phyloP scores from a whole-genome alignment of 495 filamentous ascomycete genomes.

The Trichoderma erinaceum region DNA sequence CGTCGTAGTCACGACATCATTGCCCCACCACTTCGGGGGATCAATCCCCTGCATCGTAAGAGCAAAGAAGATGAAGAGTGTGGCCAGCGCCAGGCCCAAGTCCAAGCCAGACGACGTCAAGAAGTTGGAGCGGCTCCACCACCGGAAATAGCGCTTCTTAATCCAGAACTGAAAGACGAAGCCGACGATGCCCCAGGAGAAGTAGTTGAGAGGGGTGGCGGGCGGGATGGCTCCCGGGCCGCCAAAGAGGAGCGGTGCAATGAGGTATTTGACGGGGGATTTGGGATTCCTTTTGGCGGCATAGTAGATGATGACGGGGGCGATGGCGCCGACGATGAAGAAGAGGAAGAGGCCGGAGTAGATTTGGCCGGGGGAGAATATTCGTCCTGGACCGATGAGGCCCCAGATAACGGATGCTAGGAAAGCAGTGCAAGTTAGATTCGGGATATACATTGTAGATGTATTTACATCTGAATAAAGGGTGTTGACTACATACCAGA shows the following conservation, averaged over 20 bases:
- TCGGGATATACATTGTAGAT: not conserved
- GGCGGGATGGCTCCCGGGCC: slow-evolving; percentile 59
- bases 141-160: slow-evolving; percentile 49
- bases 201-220: slow-evolving; percentile 62
- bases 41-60: slow-evolving; percentile 44
- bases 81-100: slow-evolving; percentile 55
- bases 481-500: slow-evolving; percentile 34
- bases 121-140: slow-evolving; percentile 65
- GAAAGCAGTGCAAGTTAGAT: slow-evolving; percentile 13
- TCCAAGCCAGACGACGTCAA: slow-evolving; percentile 56
- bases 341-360: slow-evolving; percentile 60
- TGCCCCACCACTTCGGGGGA: slow-evolving; percentile 52
- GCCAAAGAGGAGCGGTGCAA: slow-evolving; percentile 64
- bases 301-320: slow-evolving; percentile 52
- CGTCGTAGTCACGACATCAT: slow-evolving; percentile 41
- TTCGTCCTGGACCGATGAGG: slow-evolving; percentile 57
- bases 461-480: too few species aligned
- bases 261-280: slow-evolving; percentile 48
- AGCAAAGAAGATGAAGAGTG: slow-evolving; percentile 57
- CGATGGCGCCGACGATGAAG: slow-evolving; percentile 54
- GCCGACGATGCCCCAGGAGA: slow-evolving; percentile 62
- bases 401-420: slow-evolving; percentile 63
- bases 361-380: slow-evolving; percentile 63
- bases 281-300: slow-evolving; percentile 48
- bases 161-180: slow-evolving; percentile 59